Conservation (phyloP, 805 yeast genomes). For the Scheffersomyces lignosus region DNA sequence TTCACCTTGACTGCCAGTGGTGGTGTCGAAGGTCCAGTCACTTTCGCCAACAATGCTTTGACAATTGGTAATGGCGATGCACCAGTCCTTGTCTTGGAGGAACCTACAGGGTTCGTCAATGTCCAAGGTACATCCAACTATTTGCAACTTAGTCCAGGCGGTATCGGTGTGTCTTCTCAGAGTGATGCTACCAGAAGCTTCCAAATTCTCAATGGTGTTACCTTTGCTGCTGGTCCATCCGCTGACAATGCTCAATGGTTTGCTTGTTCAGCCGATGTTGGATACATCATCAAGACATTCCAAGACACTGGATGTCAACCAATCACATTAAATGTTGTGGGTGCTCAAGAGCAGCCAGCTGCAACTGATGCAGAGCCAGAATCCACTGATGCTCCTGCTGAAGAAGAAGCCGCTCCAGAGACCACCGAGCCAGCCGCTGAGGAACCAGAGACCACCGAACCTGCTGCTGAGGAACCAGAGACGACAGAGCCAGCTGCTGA, state of each 20-base stretch:
- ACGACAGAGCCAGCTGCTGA: background rate
- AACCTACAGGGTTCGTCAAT: slow-evolving; percentile 30
- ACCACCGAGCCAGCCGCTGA: background rate
- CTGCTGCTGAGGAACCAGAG: background rate
- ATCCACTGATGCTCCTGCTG: slow-evolving; percentile 25
- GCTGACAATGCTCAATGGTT: slow-evolving; percentile 18
- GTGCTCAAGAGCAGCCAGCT: background rate
- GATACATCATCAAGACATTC: slow-evolving; percentile 13
- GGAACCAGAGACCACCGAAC: background rate
- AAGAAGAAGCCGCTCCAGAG: background rate
- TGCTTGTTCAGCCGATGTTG: slow-evolving; percentile 22
- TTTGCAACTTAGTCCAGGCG: slow-evolving; percentile 10
- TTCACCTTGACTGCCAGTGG: slow-evolving; percentile 30
- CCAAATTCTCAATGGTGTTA: slow-evolving; percentile 12
- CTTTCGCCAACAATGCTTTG: slow-evolving; percentile 8
- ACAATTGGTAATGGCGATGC: slow-evolving; percentile 11
- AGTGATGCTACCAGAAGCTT: slow-evolving; percentile 23
- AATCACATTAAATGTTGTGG: slow-evolving; percentile 11
- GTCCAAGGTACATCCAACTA: slow-evolving; percentile 14
- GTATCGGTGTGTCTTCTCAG: slow-evolving; percentile 13
- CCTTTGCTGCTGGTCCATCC: slow-evolving; percentile 8
- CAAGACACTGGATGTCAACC: slow-evolving; percentile 17
- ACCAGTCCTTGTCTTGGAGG: slow-evolving; percentile 23
- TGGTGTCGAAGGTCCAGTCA: slow-evolving; percentile 19
- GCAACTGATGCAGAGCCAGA: slow-evolving; percentile 8